Conservation (phyloP, 768 basidiomycete genomes). For the Mycena vulgaris region DNA sequence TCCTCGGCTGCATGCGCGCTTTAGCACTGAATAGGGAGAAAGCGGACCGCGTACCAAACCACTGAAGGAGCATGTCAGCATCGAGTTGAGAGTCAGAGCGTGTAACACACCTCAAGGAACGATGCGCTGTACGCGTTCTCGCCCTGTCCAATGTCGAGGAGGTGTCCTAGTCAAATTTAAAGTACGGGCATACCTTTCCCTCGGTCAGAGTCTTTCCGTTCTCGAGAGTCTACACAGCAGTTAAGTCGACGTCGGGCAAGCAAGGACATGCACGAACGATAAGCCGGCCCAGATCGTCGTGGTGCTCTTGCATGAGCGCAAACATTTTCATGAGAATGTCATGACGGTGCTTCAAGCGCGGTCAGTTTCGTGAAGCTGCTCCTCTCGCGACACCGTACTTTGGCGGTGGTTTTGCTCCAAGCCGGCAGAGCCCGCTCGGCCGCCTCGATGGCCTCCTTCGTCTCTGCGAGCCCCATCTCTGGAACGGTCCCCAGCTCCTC, state of each 20-base stretch:
- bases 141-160: conserved; percentile 58
- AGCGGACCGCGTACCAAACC: conserved; percentile 76
- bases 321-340: conserved; percentile 88
- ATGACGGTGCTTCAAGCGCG: conserved; percentile 74
- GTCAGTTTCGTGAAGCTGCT: background rate
- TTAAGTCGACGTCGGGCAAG: conserved; percentile 43
- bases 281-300: conserved; percentile 89
- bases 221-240: conserved; percentile 80
- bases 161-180: background rate
- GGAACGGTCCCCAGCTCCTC: conserved; percentile 89
- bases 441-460: conserved; percentile 86
- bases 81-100: background rate
- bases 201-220: conserved; percentile 95
- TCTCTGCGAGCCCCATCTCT: conserved; percentile 91
- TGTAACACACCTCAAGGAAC: conserved; percentile 63
- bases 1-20: conserved; percentile 79
- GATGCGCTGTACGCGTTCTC: conserved; percentile 91
- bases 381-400: conserved; percentile 60
- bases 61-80: conserved; percentile 57
- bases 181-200: conserved; percentile 69
- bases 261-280: conserved; percentile 70
- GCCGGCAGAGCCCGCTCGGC: conserved; percentile 85
- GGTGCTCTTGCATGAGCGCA: conserved; percentile 83
- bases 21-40: conserved; percentile 18
- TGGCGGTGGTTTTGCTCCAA: conserved; percentile 92